A percentile compares a stretch with the other conserved stretches of the same genome.
Evolutionary conservation across 2,329 filamentous ascomycete genomes (phyloP).

Genomic region (Colletotrichum lentis): DNA sequence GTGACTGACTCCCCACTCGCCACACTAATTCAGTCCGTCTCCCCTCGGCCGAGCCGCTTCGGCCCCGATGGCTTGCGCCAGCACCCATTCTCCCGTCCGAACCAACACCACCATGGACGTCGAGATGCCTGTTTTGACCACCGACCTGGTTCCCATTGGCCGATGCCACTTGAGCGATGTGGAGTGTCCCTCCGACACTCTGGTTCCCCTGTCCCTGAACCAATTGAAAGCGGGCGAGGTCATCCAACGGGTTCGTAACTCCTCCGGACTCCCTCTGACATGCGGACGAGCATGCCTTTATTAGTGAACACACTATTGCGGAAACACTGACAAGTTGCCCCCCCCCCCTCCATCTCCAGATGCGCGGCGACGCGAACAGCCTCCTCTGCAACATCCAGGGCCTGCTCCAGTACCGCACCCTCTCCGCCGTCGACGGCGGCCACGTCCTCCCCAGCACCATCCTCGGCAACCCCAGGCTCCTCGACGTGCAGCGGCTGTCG

Average conservation of each 20-base stretch:
- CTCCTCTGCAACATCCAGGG: slow-evolving; percentile 6
- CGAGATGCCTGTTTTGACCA: neutral
- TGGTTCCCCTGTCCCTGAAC: slow-evolving; percentile 9
- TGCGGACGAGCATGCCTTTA: no score
- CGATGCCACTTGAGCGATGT: neutral
- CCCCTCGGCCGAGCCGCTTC: neutral
- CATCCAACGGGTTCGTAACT: slow-evolving; percentile 1
- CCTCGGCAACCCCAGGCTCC: neutral
- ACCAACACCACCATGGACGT: neutral
- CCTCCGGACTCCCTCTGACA: neutral
- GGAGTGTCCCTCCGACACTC: neutral
- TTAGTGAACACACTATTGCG: no score
- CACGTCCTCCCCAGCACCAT: neutral
- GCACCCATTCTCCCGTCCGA: neutral
- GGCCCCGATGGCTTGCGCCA: neutral
- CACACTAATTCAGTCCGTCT: slow-evolving; percentile 3
- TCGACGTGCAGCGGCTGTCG: slow-evolving; percentile 1
- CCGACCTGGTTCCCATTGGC: neutral
- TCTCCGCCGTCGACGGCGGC: neutral
- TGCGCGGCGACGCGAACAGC: slow-evolving; percentile 7
- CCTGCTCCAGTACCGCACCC: neutral
- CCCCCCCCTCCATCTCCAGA: neutral
- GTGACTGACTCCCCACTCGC: no score
- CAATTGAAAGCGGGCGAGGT: slow-evolving; percentile 13
- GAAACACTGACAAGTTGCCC: neutral